Conservation (phyloP, 2,329 filamentous ascomycete genomes). For the Neobulgaria alba region DNA sequence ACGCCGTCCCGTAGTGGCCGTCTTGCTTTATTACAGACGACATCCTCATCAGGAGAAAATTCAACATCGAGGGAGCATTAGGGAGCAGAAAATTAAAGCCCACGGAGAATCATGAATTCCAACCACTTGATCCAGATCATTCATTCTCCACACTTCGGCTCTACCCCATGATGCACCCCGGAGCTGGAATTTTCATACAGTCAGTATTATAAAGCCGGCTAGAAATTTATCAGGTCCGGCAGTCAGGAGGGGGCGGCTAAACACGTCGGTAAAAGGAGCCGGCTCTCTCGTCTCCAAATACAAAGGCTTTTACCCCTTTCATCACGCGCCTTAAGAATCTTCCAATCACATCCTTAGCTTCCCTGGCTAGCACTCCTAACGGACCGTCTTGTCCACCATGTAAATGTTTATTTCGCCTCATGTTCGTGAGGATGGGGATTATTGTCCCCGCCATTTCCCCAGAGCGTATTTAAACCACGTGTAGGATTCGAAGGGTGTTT, state of each 20-base stretch:
- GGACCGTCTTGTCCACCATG: constrained; percentile 9
- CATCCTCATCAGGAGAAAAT: neutral
- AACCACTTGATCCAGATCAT: too few species aligned
- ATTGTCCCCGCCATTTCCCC: constrained; percentile 6
- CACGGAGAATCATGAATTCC: too few species aligned
- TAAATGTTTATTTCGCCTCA: neutral
- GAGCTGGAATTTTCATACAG: neutral
- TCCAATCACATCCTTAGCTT: neutral
- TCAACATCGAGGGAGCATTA: too few species aligned
- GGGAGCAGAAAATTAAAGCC: too few species aligned
- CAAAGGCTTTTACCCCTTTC: neutral
- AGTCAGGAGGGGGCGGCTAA: constrained; percentile 4
- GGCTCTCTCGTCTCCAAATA: neutral
- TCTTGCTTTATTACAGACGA: neutral
- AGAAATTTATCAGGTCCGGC: neutral
- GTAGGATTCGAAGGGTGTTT: neutral
- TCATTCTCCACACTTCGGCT: neutral
- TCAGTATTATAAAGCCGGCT: neutral
- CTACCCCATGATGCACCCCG: neutral
- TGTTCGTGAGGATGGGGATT: constrained; percentile 7
- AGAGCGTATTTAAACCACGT: constrained; percentile 2
- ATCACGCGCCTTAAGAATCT: constrained; percentile 4
- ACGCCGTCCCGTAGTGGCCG: too few species aligned
- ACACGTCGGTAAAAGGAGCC: constrained; percentile 8
- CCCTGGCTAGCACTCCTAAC: neutral